Evolutionary conservation across 306 rosid species (phyloP).

Genomic region (Pachyrhizus erosus): DNA sequence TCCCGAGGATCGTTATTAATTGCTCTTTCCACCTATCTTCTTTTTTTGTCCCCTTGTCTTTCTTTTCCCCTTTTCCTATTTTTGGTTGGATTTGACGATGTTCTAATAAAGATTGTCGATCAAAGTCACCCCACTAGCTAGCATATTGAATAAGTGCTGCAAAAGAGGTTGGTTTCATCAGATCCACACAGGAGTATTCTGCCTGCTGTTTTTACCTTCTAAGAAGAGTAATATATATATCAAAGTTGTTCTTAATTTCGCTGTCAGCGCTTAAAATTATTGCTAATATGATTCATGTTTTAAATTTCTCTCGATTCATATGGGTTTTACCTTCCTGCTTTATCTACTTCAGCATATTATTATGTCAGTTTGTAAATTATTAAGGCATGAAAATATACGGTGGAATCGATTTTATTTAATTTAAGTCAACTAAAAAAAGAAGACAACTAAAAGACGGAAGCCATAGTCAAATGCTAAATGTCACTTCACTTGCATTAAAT

Average conservation of each 20-base stretch:
- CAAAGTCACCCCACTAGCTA: neutral
- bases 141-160: constrained; percentile 27
- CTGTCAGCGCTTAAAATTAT: neutral
- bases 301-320: constrained; percentile 1
- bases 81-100: constrained; percentile 33
- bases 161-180: constrained; percentile 53
- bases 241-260: constrained; percentile 47
- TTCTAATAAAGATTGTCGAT: constrained; percentile 24
- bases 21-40: constrained; percentile 7
- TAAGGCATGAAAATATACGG: neutral
- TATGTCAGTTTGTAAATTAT: neutral
- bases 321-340: constrained; percentile 2
- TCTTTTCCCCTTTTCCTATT: constrained; percentile 38
- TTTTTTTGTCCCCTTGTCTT: constrained; percentile 30
- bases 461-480: constrained; percentile 35
- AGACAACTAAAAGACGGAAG: constrained; percentile 35
- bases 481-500: constrained; percentile 3
- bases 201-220: constrained; percentile 24
- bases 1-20: constrained; percentile 61
- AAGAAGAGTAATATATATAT: neutral
- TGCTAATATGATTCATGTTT: constrained; percentile 21
- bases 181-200: constrained; percentile 48
- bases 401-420: neutral
- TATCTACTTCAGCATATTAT: neutral
- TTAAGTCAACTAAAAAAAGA: constrained; percentile 26